Evolutionary conservation across 2,329 filamentous ascomycete species (phyloP).

Genomic region (Colletotrichum simmondsii): DNA sequence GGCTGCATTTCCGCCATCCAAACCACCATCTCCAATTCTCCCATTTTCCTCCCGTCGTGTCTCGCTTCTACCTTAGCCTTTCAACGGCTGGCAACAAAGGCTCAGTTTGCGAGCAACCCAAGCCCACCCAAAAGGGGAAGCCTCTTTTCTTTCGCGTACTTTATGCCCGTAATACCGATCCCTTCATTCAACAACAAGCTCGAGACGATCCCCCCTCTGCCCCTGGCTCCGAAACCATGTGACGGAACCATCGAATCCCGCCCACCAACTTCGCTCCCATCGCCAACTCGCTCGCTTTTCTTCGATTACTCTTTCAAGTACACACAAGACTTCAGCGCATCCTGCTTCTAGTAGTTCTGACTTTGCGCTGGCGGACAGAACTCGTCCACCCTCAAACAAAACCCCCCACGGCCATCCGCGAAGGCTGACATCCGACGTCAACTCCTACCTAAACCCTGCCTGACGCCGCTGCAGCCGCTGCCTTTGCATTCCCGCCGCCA

Average conservation of each 20-base stretch:
- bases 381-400: neutral
- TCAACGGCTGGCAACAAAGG: conserved; percentile 27
- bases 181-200: conserved; percentile 24
- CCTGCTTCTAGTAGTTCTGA: neutral
- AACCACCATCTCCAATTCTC: conserved; percentile 20
- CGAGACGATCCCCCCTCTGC: conserved; percentile 29
- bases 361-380: conserved; percentile 3
- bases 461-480: neutral
- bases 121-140: conserved; percentile 3
- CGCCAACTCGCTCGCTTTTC: conserved; percentile 11
- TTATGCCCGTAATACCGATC: conserved; percentile 19
- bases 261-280: conserved; percentile 31
- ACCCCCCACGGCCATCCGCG: neutral
- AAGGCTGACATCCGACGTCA: conserved; percentile 27
- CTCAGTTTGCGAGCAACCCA: conserved; percentile 6
- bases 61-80: conserved; percentile 5
- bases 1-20: conserved; percentile 28
- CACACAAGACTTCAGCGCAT: neutral
- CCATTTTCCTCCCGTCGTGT: conserved; percentile 7
- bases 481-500: conserved; percentile 22
- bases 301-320: conserved; percentile 7
- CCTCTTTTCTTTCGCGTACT: neutral
- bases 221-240: conserved; percentile 35
- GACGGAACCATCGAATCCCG: conserved; percentile 35
- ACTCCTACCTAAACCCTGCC: conserved; percentile 17